Evolutionary conservation across 2,329 filamentous ascomycete genomes (phyloP), one percentile per base, ranked within the genome.

Genomic region (Conoideocrella luteorostrata): DNA sequence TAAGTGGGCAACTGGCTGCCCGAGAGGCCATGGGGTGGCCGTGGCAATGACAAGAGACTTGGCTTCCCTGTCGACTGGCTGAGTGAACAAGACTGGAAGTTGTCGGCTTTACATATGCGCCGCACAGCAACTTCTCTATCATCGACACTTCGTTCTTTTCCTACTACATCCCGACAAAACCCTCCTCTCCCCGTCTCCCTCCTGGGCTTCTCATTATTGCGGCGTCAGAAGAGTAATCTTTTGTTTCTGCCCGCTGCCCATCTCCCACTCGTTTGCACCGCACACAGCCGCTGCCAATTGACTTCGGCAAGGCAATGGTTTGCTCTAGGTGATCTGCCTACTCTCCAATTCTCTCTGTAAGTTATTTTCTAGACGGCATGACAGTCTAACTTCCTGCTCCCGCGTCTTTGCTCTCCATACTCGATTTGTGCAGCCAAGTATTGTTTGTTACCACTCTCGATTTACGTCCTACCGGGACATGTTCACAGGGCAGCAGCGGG

Each of bases 291-390:
- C 56, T 53, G 52, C 53, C 61, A 63, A 62, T 65, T 61, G 60
- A 57, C 58, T 56, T 51, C 50, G 53, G 56, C 54, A 60, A 55
- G 61, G 63, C 62, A 57, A 66, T 66, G 63, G 50, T 64, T 59
- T 54, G 52, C 57, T 60, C 56, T 52, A 54, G 61, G 63, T 65
- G 59, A 65, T 53, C 38, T 55, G 53, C 39, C 30, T 20, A 35
- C 44, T 37, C 41, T 47, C 44, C 48, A 47, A 29, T 37, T 35
- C 50, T 52, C 51, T 51, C 42, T 47, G 55, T 58, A 55, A 41
- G 55, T 54, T 4, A 23, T n/a, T 17, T 18, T 24, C n/a, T 22
- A 20, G 20, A 30, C 24, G 30, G 23, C 37, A 20, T 18, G 10
- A 35, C n/a, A n/a, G n/a, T n/a, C 4, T 26, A 22, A 15, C 7